Percentiles rank a stretch among this genome's conserved stretches.
Conservation (phyloP, 2,329 filamentous ascomycete genomes). For the Diaporthe aspalathi region DNA sequence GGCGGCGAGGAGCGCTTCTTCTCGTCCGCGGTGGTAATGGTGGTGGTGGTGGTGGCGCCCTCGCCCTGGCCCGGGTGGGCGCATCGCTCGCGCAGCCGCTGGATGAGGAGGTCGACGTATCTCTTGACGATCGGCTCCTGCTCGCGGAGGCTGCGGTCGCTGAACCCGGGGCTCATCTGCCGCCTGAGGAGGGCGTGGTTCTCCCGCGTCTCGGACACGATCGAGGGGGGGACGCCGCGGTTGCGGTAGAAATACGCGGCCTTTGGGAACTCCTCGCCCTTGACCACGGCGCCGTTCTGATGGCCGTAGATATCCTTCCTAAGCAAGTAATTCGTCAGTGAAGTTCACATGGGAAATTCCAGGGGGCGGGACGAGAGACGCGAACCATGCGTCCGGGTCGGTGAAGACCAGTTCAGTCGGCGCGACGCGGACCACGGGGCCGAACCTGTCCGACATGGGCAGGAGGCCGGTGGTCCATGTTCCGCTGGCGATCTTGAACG, state of each 20-base stretch:
- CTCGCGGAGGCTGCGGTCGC: constrained; percentile 45
- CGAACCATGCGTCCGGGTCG: constrained; percentile 32
- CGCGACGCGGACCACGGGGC: constrained; percentile 40
- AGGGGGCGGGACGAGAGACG: background rate
- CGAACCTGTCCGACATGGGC: constrained; percentile 36
- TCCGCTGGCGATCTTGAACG: constrained; percentile 5
- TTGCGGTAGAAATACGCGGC: constrained; percentile 34
- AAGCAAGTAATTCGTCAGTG: background rate
- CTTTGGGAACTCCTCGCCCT: constrained; percentile 40
- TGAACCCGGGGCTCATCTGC: constrained; percentile 47
- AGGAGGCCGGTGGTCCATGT: constrained; percentile 22
- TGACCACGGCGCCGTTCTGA: constrained; percentile 29
- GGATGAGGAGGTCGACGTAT: constrained; percentile 45
- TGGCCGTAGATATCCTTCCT: constrained; percentile 40
- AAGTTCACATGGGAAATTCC: background rate
- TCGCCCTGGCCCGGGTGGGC: background rate
- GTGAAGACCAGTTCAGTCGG: constrained; percentile 38
- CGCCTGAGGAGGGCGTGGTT: constrained; percentile 40
- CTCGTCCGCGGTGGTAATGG: too few species aligned
- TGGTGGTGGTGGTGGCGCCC: too few species aligned
- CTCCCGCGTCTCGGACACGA: constrained; percentile 40
- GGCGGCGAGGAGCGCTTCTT: background rate
- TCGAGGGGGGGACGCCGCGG: constrained; percentile 24
- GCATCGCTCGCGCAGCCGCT: constrained; percentile 27
- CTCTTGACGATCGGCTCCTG: constrained; percentile 46